Conservation (phyloP, 1,139 yeast species). For the Scheffersomyces insectosa region DNA sequence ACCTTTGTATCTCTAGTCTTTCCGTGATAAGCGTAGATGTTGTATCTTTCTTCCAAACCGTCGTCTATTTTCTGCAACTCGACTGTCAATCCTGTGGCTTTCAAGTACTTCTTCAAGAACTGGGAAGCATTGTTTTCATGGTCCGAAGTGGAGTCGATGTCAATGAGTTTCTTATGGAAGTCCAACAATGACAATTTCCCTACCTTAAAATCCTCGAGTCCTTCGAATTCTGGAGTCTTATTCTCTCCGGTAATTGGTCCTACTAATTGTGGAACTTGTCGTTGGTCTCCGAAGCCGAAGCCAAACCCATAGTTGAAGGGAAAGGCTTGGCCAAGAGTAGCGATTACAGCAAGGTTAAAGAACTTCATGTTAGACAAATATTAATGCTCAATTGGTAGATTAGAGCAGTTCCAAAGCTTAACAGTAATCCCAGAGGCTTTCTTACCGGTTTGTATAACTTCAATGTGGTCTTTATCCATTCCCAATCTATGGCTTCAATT, state of each 20-base stretch:
- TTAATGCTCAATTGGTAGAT: too few relatives aligned
- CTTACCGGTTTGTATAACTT: too few relatives aligned
- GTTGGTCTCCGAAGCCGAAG: conserved; percentile 1
- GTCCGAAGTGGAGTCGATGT: conserved; percentile 14
- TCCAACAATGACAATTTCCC: conserved; percentile 15
- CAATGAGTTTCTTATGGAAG: conserved; percentile 16
- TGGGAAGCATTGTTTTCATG: conserved; percentile 13
- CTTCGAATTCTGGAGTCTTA: background rate
- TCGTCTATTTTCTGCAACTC: conserved; percentile 41
- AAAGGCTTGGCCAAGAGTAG: background rate
- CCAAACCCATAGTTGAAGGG: background rate
- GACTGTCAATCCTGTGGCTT: conserved; percentile 49
- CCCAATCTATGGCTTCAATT: too few relatives aligned
- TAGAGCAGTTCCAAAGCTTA: too few relatives aligned
- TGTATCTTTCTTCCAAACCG: conserved; percentile 35
- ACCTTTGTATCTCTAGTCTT: conserved; percentile 45
- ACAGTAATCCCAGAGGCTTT: too few relatives aligned
- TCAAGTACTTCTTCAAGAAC: conserved; percentile 34
- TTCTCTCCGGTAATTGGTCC: too few relatives aligned
- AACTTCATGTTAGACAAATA: background rate
- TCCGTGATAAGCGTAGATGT: conserved; percentile 61
- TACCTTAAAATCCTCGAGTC: conserved; percentile 11
- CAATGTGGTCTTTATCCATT: too few relatives aligned
- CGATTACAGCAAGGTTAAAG: background rate
- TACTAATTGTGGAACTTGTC: background rate